phyloP scores from a whole-genome alignment of 257 asterid genomes.

The Paraleonurus japonicus region DNA sequence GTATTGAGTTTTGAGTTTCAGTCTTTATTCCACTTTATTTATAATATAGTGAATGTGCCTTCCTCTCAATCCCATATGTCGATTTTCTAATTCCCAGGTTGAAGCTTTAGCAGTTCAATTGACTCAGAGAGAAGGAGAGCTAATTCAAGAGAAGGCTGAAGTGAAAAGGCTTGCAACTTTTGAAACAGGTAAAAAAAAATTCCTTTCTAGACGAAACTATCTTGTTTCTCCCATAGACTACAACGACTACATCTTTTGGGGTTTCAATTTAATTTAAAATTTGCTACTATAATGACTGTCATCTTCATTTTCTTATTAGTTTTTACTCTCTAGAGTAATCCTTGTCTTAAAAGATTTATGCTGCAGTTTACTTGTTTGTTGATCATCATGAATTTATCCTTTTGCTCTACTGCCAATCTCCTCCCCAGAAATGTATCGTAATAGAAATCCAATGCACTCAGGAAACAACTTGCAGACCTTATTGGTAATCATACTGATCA shows the following conservation, averaged over 20 bases:
- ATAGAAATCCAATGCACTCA: too few relatives aligned
- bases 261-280: not conserved
- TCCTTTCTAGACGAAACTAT: not conserved
- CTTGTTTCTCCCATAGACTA: not conserved
- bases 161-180: slow-evolving; percentile 83
- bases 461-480: too few relatives aligned
- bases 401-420: too few relatives aligned
- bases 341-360: not conserved
- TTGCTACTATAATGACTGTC: not conserved
- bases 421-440: too few relatives aligned
- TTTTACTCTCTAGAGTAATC: not conserved
- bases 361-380: too few relatives aligned
- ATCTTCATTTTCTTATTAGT: not conserved
- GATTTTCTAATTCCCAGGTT: slow-evolving; percentile 45
- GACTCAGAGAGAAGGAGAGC: slow-evolving; percentile 90
- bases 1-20: not conserved
- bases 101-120: slow-evolving; percentile 89
- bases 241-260: not conserved
- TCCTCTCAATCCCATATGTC: not conserved
- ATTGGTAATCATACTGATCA: too few relatives aligned
- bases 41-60: not conserved
- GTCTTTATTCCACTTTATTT: too few relatives aligned
- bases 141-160: slow-evolving; percentile 88
- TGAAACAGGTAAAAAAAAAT: slow-evolving; percentile 65
- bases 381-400: too few relatives aligned